Base-by-base conservation (phyloP, 2,329 filamentous ascomycete genomes). In the Colletotrichum spaethianum region DNA sequence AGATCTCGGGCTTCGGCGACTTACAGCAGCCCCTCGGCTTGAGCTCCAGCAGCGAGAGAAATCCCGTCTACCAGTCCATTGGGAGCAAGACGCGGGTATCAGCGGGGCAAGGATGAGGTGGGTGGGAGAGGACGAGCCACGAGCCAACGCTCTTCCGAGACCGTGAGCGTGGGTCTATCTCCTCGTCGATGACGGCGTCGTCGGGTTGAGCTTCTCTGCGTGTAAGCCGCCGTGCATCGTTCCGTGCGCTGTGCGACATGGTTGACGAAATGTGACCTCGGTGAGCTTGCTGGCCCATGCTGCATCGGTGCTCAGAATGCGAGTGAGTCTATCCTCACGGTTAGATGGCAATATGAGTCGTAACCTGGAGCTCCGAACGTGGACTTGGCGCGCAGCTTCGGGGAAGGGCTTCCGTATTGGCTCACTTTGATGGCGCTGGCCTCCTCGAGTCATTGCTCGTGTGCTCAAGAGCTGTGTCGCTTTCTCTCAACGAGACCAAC, bases 151-250 rank as follows among this genome's bases (percentile, higher is more conserved):
- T 23, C 40, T 53, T 33, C 23, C 23, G 48, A 46, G 48, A 31
- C 33, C 48, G 48, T 11, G 48, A 63, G 20, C 33, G 44, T 26
- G 61, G 36, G 36, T 33, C 18, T 42, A 4, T 40, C 36, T 46
- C 42, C 18, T 52, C 36, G 23, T 44, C 61, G 8, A 33, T 53
- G 38, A 55, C 48, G 20, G 20, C 48, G 38, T 33, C 20, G 12
- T 42, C 50, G 61, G 36, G 61, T 18, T n/a, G 46, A 11, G 6
- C 18, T 52, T 52, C n/a, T 38, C 9, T 28, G 60, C n/a, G 33
- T 40, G 60, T 63, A 63, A 63, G 60, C 60, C 20, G 9, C 36
- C n/a, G 44, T 40, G 36, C 60, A 36, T 63, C 14, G 44, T n/a
- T 20, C 8, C 23, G 33, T 52, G 18, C 36, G 44, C 60, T 28